Percentiles rank a stretch among this genome's conserved stretches.
These are phyloP conservation scores for Leptodontidium sp. DNA, from an alignment of 2,329 filamentous ascomycete species.

Conservation along the genomic window DNA sequence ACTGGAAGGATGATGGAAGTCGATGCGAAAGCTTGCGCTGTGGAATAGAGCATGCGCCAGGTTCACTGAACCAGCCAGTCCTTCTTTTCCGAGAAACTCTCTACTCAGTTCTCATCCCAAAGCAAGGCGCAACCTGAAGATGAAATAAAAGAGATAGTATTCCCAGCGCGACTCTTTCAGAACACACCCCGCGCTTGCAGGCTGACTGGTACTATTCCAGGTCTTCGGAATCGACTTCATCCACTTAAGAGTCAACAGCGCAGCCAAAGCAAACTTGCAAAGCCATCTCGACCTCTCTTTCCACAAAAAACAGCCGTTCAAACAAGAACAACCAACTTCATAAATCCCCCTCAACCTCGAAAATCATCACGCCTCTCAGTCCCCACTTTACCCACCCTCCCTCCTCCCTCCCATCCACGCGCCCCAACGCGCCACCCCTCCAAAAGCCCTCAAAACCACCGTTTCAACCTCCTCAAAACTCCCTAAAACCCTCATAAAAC, in stretches of 20 bases:
- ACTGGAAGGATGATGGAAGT: not conserved
- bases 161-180: not conserved
- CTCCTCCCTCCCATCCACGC: not conserved
- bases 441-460: not conserved
- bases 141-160: not conserved
- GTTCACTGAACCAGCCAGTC: not conserved
- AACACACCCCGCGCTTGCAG: not conserved
- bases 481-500: not conserved
- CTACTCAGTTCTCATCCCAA: not conserved
- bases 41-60: not conserved
- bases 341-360: not conserved
- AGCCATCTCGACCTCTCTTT: not conserved
- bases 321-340: not conserved
- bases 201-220: not conserved
- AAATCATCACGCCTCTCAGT: not conserved
- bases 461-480: not conserved
- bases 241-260: not conserved
- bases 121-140: not conserved
- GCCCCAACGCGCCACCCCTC: slow-evolving; percentile 5
- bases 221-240: not conserved
- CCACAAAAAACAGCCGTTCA: not conserved
- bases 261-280: not conserved
- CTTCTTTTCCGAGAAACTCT: not conserved
- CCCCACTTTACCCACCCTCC: not conserved
- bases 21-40: not conserved